phyloP scores from a whole-genome alignment of 2,329 filamentous ascomycete genomes.

The Fusarium ambrosium region DNA sequence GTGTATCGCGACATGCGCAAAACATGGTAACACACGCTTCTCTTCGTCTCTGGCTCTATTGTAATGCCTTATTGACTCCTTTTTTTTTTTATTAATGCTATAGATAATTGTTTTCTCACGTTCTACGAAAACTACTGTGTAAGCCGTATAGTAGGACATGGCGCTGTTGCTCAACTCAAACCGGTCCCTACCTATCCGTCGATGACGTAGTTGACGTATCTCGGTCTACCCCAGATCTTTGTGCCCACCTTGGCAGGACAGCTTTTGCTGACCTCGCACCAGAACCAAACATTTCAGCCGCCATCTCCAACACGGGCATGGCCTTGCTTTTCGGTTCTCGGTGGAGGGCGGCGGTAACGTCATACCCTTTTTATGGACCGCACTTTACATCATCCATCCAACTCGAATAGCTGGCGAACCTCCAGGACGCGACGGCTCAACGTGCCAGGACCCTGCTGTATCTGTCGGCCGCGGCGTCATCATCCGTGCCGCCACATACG shows the following conservation, averaged over 20 bases:
- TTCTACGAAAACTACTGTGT: too few relatives aligned
- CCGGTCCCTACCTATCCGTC: not conserved
- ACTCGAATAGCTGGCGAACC: not conserved
- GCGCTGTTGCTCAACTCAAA: not conserved
- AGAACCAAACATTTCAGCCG: not conserved
- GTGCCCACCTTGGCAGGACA: not conserved
- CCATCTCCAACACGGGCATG: not conserved
- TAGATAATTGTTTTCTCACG: not conserved
- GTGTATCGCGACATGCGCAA: not conserved
- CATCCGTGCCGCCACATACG: constrained; percentile 29
- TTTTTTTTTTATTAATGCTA: not conserved
- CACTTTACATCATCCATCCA: constrained; percentile 35
- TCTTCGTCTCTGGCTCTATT: not conserved
- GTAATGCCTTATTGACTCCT: not conserved
- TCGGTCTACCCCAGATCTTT: constrained; percentile 11
- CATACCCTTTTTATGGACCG: constrained; percentile 25
- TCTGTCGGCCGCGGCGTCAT: constrained; percentile 38
- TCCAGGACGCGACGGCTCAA: constrained; percentile 1
- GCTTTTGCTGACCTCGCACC: not conserved
- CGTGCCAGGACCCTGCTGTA: constrained; percentile 12
- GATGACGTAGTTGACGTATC: constrained; percentile 28
- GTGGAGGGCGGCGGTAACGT: constrained; percentile 25
- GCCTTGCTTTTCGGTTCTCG: constrained; percentile 3
- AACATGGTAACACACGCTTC: not conserved
- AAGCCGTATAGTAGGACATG: not conserved